Conservation (phyloP, 2,329 filamentous ascomycete species). For the Fusarium sp. region DNA sequence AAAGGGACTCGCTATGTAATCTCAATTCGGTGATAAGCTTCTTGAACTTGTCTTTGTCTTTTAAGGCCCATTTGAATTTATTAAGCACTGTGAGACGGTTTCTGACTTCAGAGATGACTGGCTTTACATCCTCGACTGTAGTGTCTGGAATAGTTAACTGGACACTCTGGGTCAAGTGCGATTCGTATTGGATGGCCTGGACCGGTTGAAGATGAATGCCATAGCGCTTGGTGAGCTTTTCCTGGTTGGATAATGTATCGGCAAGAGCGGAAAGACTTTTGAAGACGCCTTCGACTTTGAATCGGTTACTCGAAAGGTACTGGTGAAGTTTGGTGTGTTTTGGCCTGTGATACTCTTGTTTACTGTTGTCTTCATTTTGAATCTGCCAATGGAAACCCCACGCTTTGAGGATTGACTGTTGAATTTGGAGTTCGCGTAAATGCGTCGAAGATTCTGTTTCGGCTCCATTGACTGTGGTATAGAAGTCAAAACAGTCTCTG, state of each 20-base stretch:
- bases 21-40: background rate
- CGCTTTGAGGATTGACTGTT: background rate
- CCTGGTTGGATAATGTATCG: background rate
- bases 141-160: background rate
- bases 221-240: background rate
- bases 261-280: background rate
- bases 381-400: background rate
- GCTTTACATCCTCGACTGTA: background rate
- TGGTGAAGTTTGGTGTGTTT: background rate
- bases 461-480: background rate
- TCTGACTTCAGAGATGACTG: background rate
- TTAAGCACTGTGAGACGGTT: background rate
- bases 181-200: background rate
- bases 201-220: background rate
- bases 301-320: background rate
- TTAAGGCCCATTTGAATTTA: background rate
- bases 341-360: fast-evolving
- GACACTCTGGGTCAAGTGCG: background rate
- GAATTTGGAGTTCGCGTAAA: background rate
- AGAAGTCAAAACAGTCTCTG: background rate
- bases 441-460: background rate
- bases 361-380: background rate
- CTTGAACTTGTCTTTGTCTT: background rate
- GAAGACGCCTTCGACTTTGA: background rate
- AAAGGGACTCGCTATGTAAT: background rate